Base-by-base conservation (phyloP, 768 basidiomycete genomes). In the Pholiota conissans region DNA sequence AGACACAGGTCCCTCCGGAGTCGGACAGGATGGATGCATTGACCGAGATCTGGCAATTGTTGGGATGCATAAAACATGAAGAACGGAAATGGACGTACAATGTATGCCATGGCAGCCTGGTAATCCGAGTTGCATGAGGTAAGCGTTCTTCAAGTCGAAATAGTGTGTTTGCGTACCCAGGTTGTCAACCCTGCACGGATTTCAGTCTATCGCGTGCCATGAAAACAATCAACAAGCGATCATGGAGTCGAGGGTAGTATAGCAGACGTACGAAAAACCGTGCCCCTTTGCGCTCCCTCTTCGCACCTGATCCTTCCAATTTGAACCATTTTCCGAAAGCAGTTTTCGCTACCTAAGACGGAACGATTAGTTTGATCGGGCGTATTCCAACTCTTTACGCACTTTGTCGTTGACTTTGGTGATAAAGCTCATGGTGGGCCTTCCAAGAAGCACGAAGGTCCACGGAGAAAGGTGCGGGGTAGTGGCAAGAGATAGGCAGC, bases 81-180 rank as follows among this genome's bases (percentile, higher is more conserved):
- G 47, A 34, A 32, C 30, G 49, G 5, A 28, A 56, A 53, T 40
- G 54, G 22, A 65, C 84, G 63, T 57, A 89, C 89, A 58, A 92
- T 91, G 73, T 93, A 92, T 18, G 90, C 87, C 91, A 91, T 93
- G 29, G 89, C 85, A 4, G 87, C 89, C 82, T 90, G 59, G 42
- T 16, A 18, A 18, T 24, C 5, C 20, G 42, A 50, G 50, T 46
- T 24, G 54, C 28, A 42, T 27, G 6, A 22, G 2, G 50, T 62
- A 8, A 42, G 30, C 14, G 32, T 18, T 51, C 63, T 60, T 27
- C 42, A 61, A 56, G 14, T 57, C 57, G 42, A 26, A 49, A 1
- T 27, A 30, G 14, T 8, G 26, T 7, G 3, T 27, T 27, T 16
- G 64, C 85, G 67, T 64, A 89, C 89, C 89, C 89, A 91, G 74